phyloP scores from a whole-genome alignment of 2,329 filamentous ascomycete species.

The Talaromyces funiculosus region DNA sequence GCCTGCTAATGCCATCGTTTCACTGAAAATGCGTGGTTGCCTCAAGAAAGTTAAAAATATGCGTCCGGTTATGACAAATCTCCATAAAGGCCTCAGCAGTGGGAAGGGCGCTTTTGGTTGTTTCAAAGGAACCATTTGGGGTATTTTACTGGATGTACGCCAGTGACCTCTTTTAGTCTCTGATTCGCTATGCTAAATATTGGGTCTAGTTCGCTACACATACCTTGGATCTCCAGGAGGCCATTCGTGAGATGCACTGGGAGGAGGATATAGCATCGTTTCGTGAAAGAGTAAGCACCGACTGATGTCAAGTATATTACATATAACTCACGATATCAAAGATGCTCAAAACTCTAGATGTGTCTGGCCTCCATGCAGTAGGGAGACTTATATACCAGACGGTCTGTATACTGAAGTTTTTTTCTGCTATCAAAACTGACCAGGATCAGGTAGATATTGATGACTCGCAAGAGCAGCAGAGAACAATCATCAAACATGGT shows the following conservation, averaged over 20 bases:
- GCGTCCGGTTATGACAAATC: constrained; percentile 58
- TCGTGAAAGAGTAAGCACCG: constrained; percentile 45
- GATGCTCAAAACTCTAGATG: constrained; percentile 57
- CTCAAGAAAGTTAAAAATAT: constrained; percentile 73
- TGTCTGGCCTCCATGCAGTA: constrained; percentile 55
- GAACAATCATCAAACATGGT: constrained; percentile 66
- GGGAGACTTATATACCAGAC: constrained; percentile 67
- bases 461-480: constrained; percentile 62
- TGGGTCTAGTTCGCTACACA: constrained; percentile 61
- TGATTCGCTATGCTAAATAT: constrained; percentile 6
- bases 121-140: constrained; percentile 66
- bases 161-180: not conserved
- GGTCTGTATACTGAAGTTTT: constrained; percentile 27
- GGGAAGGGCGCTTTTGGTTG: constrained; percentile 47
- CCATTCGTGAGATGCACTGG: constrained; percentile 53
- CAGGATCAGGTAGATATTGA: constrained; percentile 66
- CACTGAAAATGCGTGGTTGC: constrained; percentile 54
- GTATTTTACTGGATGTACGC: constrained; percentile 54
- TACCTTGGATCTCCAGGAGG: constrained; percentile 63
- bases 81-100: constrained; percentile 70
- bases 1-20: constrained; percentile 57
- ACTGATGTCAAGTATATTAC: too few relatives aligned
- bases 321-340: constrained; percentile 24
- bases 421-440: not conserved
- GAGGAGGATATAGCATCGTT: constrained; percentile 50